Base-by-base conservation (phyloP, 2,329 filamentous ascomycete genomes). In the Colletotrichum tamarilloi region DNA sequence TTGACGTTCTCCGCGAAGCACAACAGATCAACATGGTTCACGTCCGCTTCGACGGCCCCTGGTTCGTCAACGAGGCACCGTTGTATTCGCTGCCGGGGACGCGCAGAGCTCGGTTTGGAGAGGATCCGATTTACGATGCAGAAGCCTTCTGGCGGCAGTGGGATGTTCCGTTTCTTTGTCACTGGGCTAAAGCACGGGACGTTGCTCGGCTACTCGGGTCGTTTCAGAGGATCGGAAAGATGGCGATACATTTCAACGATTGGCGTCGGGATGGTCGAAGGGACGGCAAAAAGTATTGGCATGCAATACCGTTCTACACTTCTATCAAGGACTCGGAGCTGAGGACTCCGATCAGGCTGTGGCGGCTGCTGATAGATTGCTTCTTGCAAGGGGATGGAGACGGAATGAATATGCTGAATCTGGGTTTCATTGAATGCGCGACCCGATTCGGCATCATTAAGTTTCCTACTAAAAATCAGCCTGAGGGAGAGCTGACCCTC, bases 371-470 rank as follows among this genome's bases (percentile, higher is more conserved):
- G 16, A 9, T 49, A 1, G 19, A 49, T 4, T 9, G 6, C 19
- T 49, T 49, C 42, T n/a, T 11, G 7, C 0, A 49, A 0, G 42
- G 8, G 42, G 42, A 49, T 3, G 38, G 5, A 3, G 38, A 42
- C 5, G 38, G 14, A 0, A 42, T 1, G 19, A 19, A 49, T 49
- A 0, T n/a, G 16, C 19, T n/a, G 0, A 49, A 49, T n/a, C 7
- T 49, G 1, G 38, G 0, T 19, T 14, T 5, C 3, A 1, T 1
- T 1, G 16, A n/a, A 0, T 46, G 2, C 42, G 1, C 4, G 3
- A n/a, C 42, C 19, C 0, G 2, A 3, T 49, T 49, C 16, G 42
- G 42, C 42, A 19, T 19, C 42, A 19, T 49, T 5, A 49, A 1
- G 16, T 49, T 49, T 19, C 42, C 42, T 8, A 42, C 38, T 5